Conservation (phyloP, 2,329 filamentous ascomycete species). For the Xenosphaeropsis pyriputrescens region DNA sequence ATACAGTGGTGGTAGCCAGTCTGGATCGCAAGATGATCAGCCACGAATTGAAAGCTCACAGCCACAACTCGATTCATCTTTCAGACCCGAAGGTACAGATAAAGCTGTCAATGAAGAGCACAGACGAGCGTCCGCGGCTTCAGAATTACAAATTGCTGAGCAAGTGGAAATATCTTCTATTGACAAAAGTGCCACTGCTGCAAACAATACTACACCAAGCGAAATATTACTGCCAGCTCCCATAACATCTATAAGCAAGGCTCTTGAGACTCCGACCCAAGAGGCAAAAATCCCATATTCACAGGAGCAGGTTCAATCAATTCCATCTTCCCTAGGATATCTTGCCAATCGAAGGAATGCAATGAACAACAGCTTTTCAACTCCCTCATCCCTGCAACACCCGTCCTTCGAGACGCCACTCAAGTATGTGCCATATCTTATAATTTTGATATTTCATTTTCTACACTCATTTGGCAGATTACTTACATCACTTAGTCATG, state of each 20-base stretch:
- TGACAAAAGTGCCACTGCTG: background rate
- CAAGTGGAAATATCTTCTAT: conserved; percentile 1
- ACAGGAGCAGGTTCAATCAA: conserved; percentile 6
- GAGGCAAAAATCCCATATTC: no score
- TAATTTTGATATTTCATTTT: no score
- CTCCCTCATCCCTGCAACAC: conserved; percentile 24
- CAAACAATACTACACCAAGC: background rate
- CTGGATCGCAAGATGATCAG: conserved; percentile 4
- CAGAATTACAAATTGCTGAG: conserved; percentile 1
- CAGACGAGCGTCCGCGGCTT: conserved; percentile 2
- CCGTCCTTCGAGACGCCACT: conserved; percentile 21
- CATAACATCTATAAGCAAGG: no score
- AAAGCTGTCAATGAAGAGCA: no score
- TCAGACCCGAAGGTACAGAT: no score
- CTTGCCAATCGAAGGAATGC: conserved; percentile 38
- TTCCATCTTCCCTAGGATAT: conserved; percentile 18
- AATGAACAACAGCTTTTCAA: conserved; percentile 32
- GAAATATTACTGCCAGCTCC: background rate
- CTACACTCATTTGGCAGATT: conserved; percentile 5
- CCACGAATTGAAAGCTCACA: conserved; percentile 3
- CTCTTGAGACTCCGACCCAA: no score
- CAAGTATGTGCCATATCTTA: conserved; percentile 21
- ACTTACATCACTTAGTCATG: conserved; percentile 6
- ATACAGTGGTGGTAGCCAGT: conserved; percentile 9
- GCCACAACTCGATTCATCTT: background rate